Evolutionary conservation across 495 filamentous ascomycete species (phyloP).

Genomic region (Schizothecium vesticola): DNA sequence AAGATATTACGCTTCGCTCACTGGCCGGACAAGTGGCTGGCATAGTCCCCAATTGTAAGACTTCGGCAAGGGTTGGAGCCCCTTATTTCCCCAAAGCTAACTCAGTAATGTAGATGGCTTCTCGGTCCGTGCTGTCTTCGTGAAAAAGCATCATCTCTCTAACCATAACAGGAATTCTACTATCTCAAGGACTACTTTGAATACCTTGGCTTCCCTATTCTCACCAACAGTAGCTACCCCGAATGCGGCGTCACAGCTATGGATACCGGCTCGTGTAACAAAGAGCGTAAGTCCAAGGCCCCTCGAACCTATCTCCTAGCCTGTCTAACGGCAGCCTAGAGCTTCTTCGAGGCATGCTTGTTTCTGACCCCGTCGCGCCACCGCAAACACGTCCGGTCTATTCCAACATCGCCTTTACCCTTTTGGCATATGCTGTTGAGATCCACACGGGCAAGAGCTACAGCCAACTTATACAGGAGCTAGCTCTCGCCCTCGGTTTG

Average conservation of each 20-base stretch:
- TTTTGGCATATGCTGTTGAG: constrained; percentile 42
- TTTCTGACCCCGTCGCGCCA: constrained; percentile 31
- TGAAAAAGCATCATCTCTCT: neutral
- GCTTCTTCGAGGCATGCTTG: constrained; percentile 35
- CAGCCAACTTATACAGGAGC: constrained; percentile 31
- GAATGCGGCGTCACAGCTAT: constrained; percentile 22
- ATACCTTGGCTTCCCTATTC: constrained; percentile 22
- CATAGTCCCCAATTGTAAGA: constrained; percentile 34
- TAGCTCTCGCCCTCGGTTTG: constrained; percentile 35
- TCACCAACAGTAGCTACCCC: constrained; percentile 18
- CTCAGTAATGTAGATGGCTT: constrained; percentile 20
- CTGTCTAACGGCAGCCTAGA: constrained; percentile 19
- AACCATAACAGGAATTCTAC: constrained; percentile 19
- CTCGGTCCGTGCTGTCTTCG: neutral
- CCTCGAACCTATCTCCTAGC: neutral
- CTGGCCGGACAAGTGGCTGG: constrained; percentile 44
- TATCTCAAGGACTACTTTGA: constrained; percentile 20
- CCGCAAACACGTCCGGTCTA: constrained; percentile 41
- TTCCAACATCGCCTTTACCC: constrained; percentile 43
- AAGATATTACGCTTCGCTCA: constrained; percentile 42
- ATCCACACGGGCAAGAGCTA: constrained; percentile 37
- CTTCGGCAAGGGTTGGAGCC: too few relatives aligned
- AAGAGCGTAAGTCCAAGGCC: constrained; percentile 7
- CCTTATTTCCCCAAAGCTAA: too few relatives aligned
- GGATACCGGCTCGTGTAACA: constrained; percentile 11